A percentile compares a stretch with the other conserved stretches of the same genome.
phyloP scores from a whole-genome alignment of 2,329 filamentous ascomycete species.

The Acrocalymma vagum region DNA sequence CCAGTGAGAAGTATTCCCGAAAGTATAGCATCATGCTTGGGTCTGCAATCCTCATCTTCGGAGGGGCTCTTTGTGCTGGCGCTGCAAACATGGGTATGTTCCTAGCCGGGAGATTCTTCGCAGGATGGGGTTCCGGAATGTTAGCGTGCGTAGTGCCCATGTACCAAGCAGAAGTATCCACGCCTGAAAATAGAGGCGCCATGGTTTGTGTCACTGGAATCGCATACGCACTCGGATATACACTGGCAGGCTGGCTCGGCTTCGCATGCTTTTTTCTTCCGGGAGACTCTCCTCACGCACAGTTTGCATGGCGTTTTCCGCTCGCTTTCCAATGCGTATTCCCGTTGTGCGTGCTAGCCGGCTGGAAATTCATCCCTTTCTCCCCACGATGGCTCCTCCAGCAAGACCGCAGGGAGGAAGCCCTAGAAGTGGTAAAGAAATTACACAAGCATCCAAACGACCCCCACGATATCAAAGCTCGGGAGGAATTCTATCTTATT shows the following conservation, averaged over 20 bases:
- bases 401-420: constrained; percentile 52
- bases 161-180: constrained; percentile 52
- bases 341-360: constrained; percentile 50
- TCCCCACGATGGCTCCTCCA: constrained; percentile 56
- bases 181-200: constrained; percentile 50
- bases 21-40: constrained; percentile 50
- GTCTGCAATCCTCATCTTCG: constrained; percentile 47
- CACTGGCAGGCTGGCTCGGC: constrained; percentile 51
- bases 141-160: constrained; percentile 43
- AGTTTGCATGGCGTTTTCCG: constrained; percentile 57
- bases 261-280: constrained; percentile 52
- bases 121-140: constrained; percentile 49
- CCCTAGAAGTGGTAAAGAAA: constrained; percentile 49
- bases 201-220: constrained; percentile 46
- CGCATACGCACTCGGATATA: constrained; percentile 53
- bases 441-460: constrained; percentile 54
- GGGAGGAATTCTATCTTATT: constrained; percentile 55
- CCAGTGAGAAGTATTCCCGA: constrained; percentile 47
- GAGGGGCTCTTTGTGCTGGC: constrained; percentile 50
- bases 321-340: constrained; percentile 54
- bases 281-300: constrained; percentile 33
- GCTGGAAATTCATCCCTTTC: constrained; percentile 50
- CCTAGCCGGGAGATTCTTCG: constrained; percentile 48
- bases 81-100: constrained; percentile 52
- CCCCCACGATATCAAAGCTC: constrained; percentile 47